These are phyloP conservation scores for Trichoderma asperellum DNA, from an alignment of 2,329 filamentous ascomycete genomes.

Conservation along the genomic window DNA sequence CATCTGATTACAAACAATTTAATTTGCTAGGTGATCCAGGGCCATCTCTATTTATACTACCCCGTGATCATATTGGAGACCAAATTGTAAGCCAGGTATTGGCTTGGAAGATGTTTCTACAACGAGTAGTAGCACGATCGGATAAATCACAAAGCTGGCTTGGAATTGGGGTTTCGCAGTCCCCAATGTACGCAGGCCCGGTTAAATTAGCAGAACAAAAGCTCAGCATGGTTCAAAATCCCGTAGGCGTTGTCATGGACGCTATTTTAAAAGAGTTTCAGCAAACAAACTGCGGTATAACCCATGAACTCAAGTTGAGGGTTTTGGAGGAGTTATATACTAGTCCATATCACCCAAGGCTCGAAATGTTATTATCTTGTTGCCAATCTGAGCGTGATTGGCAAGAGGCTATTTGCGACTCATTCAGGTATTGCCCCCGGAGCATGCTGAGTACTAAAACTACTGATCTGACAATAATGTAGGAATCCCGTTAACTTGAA, in stretches of 20 bases:
- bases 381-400: constrained; percentile 19
- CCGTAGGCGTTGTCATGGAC: constrained; percentile 19
- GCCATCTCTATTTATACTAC: background rate
- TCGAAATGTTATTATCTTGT: constrained; percentile 27
- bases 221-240: background rate
- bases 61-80: background rate
- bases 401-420: constrained; percentile 26
- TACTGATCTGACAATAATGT: background rate
- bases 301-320: constrained; percentile 22
- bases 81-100: background rate
- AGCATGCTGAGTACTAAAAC: background rate
- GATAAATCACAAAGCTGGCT: background rate
- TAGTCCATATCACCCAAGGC: background rate
- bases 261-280: constrained; percentile 26
- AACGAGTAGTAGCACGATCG: background rate
- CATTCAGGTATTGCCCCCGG: background rate
- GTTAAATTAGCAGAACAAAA: background rate
- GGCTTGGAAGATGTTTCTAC: constrained; percentile 1
- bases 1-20: background rate
- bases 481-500: background rate
- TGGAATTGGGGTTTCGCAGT: background rate
- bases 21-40: background rate
- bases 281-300: constrained; percentile 14
- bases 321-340: constrained; percentile 16
- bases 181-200: background rate